Percentiles rank a stretch among this genome's conserved stretches.
phyloP scores from a whole-genome alignment of 2,329 filamentous ascomycete genomes.

The Phialophora tarda region DNA sequence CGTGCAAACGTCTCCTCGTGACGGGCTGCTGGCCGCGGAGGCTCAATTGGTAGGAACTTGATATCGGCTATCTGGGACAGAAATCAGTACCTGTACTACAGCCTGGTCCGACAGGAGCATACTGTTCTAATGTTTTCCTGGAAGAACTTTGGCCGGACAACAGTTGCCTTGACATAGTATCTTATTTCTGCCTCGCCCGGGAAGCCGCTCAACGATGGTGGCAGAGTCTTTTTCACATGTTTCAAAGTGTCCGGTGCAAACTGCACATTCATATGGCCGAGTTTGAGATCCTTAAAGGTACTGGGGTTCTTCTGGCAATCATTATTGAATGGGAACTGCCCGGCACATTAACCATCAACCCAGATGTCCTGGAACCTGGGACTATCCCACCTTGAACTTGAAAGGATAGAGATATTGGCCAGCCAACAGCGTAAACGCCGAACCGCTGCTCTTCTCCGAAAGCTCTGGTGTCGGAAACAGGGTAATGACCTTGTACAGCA shows the following conservation, averaged over 20 bases:
- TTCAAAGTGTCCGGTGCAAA: conserved; percentile 52
- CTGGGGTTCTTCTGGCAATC: conserved; percentile 53
- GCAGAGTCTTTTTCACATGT: conserved; percentile 85
- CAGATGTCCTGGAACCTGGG: background rate
- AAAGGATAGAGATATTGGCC: conserved; percentile 58
- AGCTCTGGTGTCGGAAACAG: conserved; percentile 54
- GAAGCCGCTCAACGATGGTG: conserved; percentile 86
- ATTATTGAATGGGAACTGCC: conserved; percentile 58
- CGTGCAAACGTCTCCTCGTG: conserved; percentile 84
- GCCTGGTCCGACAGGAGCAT: conserved; percentile 29
- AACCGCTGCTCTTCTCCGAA: conserved; percentile 43
- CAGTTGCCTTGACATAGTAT: conserved; percentile 95
- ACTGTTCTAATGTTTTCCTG: conserved; percentile 80
- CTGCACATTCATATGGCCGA: conserved; percentile 53
- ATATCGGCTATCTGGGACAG: conserved; percentile 52
- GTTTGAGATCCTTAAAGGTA: conserved; percentile 54
- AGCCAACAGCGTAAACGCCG: conserved; percentile 52
- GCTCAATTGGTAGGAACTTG: conserved; percentile 91
- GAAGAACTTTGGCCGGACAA: conserved; percentile 84
- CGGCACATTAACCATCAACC: conserved; percentile 14
- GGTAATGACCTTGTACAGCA: conserved; percentile 55
- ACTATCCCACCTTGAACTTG: conserved; percentile 52
- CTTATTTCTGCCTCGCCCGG: conserved; percentile 85
- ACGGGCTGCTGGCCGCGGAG: conserved; percentile 70
- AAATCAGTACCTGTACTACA: conserved; percentile 14